Conservation (phyloP, 1,284 basidiomycete species). For the Chondrostereum purpureum region DNA sequence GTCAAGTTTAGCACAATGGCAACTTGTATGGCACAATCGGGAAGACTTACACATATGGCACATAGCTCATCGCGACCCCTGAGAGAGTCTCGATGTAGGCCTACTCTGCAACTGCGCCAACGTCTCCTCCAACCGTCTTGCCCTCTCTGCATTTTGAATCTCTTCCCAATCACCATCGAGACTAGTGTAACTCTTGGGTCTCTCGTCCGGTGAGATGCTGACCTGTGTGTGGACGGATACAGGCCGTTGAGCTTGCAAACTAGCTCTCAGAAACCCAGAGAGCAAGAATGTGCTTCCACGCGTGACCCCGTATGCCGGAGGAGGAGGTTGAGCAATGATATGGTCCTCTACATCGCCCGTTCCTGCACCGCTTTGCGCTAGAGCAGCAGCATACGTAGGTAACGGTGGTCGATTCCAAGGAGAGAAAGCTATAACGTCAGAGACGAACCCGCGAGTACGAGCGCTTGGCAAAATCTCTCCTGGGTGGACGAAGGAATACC, state of each 20-base stretch:
- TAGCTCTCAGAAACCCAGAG: slow-evolving; percentile 43
- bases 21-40: too few species aligned
- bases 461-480: slow-evolving; percentile 46
- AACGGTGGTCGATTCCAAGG: slow-evolving; percentile 68
- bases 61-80: background rate
- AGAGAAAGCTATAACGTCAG: slow-evolving; percentile 40
- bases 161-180: slow-evolving; percentile 53
- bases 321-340: slow-evolving; percentile 57
- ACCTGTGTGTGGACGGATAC: slow-evolving; percentile 27
- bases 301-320: slow-evolving; percentile 67
- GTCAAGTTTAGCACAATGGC: too few species aligned
- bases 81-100: slow-evolving; percentile 16
- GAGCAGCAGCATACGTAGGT: slow-evolving; percentile 62
- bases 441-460: slow-evolving; percentile 20
- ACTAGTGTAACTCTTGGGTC: slow-evolving; percentile 48
- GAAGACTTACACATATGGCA: too few species aligned
- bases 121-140: slow-evolving; percentile 48
- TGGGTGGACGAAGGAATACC: slow-evolving; percentile 52
- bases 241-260: slow-evolving; percentile 40
- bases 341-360: slow-evolving; percentile 71
- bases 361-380: slow-evolving; percentile 61
- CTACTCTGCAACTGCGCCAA: slow-evolving; percentile 45
- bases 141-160: slow-evolving; percentile 45
- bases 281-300: slow-evolving; percentile 61
- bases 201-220: slow-evolving; percentile 24